Conservation (phyloP, 2,329 filamentous ascomycete genomes). For the Cryphonectria radicalis region DNA sequence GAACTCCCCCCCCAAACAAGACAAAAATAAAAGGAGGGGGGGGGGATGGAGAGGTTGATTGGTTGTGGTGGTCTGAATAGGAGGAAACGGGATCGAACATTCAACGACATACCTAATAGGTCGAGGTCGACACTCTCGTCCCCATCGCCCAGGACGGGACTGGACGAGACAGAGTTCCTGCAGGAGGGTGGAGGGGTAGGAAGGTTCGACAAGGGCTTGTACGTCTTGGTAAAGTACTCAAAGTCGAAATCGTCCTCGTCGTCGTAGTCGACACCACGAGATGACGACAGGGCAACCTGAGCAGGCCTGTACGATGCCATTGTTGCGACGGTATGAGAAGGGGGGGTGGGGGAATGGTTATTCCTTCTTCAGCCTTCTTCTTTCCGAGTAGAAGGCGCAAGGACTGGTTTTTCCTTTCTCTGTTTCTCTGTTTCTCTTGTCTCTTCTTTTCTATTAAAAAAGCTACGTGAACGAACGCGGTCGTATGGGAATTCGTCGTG, state of each 20-base stretch:
- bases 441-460: conserved; percentile 22
- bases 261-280: conserved; percentile 34
- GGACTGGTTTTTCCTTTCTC: conserved; percentile 7
- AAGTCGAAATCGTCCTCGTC: conserved; percentile 53
- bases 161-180: conserved; percentile 48
- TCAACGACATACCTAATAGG: conserved; percentile 44
- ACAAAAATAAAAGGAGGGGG: not conserved
- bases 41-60: not conserved
- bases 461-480: conserved; percentile 28
- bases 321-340: conserved; percentile 12
- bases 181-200: conserved; percentile 68
- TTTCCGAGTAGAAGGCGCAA: not conserved
- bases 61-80: not conserved
- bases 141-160: conserved; percentile 49
- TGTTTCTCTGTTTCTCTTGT: not conserved
- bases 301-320: conserved; percentile 27
- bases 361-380: not conserved
- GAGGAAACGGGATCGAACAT: not conserved
- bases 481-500: conserved; percentile 13
- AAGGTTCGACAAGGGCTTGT: conserved; percentile 69
- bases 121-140: conserved; percentile 48
- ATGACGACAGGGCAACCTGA: conserved; percentile 14
- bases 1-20: not conserved
- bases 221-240: conserved; percentile 62
- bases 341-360: conserved; percentile 11